phyloP scores from a whole-genome alignment of 2,329 filamentous ascomycete genomes.

The Botryotinia narcissicola region DNA sequence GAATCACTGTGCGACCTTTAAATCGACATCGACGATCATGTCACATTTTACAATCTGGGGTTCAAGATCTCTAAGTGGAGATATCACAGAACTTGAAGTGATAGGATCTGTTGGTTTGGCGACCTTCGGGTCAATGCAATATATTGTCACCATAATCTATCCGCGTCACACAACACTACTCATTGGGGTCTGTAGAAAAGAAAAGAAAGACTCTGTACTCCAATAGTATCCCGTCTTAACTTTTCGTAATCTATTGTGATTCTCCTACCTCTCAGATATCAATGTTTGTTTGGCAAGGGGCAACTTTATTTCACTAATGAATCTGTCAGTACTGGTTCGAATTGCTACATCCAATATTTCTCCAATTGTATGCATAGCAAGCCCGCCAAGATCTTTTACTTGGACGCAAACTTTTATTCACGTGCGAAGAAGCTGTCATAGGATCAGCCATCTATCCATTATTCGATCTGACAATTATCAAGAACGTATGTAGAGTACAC shows the following conservation, averaged over 20 bases:
- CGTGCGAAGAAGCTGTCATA: neutral
- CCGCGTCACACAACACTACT: neutral
- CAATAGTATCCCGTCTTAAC: neutral
- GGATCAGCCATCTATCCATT: neutral
- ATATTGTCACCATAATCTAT: neutral
- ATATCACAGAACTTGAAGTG: neutral
- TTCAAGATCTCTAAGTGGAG: neutral
- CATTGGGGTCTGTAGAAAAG: neutral
- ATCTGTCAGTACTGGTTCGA: neutral
- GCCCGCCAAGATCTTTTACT: neutral
- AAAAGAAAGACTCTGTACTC: neutral
- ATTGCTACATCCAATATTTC: neutral
- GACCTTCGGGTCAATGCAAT: neutral
- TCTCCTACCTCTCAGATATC: no score
- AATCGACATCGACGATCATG: constrained; percentile 13
- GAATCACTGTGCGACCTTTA: neutral
- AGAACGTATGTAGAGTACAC: neutral
- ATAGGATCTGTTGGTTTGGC: neutral
- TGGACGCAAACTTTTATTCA: neutral
- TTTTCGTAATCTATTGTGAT: no score
- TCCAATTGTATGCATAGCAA: neutral
- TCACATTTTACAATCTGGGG: constrained; percentile 5
- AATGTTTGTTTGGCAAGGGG: neutral
- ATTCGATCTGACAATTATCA: neutral
- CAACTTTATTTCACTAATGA: neutral